Base-by-base conservation (phyloP, 1,284 basidiomycete genomes). In the Fistulina hepatica region DNA sequence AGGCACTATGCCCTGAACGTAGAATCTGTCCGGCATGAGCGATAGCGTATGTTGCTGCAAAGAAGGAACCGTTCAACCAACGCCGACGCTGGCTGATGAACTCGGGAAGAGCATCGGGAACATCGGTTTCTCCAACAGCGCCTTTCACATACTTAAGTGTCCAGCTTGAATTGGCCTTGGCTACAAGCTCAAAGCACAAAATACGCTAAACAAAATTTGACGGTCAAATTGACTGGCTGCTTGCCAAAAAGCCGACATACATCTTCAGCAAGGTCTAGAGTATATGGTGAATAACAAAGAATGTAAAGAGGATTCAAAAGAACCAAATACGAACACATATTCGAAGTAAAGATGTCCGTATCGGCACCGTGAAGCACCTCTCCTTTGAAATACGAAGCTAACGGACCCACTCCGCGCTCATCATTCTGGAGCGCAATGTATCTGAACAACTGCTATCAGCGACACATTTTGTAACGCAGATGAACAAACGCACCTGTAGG, bases 371-470 rank as follows among this genome's bases (percentile, higher is more conserved):
- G 80, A 33, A 97, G 61, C 22, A 88, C 76, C 57, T 99, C 95
- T 20, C 95, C 94, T 56, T 95, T 92, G 68, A 98, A 98, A 60
- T 98, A 99, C 0, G 85, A 90, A 0, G 88, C 84, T 1, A 99
- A 64, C 0, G 95, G 95, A 0, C 94, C 95, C 15, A 73, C 65
- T 0, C 92, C 93, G 25, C 74, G 67, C 41, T 80, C 75, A 56
- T 94, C 76, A 52, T 99, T 97, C 57, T 91, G 81, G 34, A 95
- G 57, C 1, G 91, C 91, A 45, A 90, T 89, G 53, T 89, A 93
- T 34, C 84, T 67, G 34, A 24, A n/a, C n/a, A 44, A 38, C 16
- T 32, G 15, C 21, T 13, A 25, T 43, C 26, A 35, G 13, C 30
- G 32, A 25, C 25, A 25, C 38, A 34, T 34, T 30, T 3, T 36